Base-by-base conservation (phyloP, 768 basidiomycete genomes). In the Pulveroboletus sp. region DNA sequence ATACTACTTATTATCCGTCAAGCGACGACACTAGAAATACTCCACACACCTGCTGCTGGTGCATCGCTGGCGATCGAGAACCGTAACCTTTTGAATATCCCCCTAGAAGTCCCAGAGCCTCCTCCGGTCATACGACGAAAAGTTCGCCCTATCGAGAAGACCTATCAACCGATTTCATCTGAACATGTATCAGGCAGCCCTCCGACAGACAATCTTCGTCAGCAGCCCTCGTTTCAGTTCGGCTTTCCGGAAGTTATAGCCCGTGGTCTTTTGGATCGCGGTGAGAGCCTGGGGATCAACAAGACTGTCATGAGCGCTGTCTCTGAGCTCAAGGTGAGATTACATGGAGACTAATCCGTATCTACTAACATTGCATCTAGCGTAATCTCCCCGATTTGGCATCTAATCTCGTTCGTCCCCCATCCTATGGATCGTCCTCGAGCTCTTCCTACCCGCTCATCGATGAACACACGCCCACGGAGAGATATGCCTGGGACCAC, bases 351-450 rank as follows among this genome's bases (percentile, higher is more conserved):
- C 31, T 32, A 24, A 34, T 9, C 26, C 23, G 43, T 26, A 29
- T 27, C 31, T 35, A 38, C 57, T 56, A 42, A 54, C 55, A 22
- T 45, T 54, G 43, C 12, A 48, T 32, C 47, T 53, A 92, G 90
- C 83, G 82, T 47, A 94, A 91, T 64, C 79, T 95, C 12, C 91
- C 93, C 2, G 93, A 95, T 56, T 61, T 93, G n/a, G 74, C 85
- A 11, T 77, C 79, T 9, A 81, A 83, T 12, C 73, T 93, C 12
- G 76, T 79, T 30, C 81, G 81, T 19, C 71, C 85, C 6, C 75
- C 74, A 6, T 55, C 71, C 6, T 67, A 68, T 14, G 61, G 59
- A n/a, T 54, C 68, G 20, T 54, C 70, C 2, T 62, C 76, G 2
- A 68, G 71, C 31, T 58, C 78, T 3, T 73, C 81, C 2, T 85